phyloP scores from a whole-genome alignment of 2,329 filamentous ascomycete species.

The Cordyceps tenuipes region DNA sequence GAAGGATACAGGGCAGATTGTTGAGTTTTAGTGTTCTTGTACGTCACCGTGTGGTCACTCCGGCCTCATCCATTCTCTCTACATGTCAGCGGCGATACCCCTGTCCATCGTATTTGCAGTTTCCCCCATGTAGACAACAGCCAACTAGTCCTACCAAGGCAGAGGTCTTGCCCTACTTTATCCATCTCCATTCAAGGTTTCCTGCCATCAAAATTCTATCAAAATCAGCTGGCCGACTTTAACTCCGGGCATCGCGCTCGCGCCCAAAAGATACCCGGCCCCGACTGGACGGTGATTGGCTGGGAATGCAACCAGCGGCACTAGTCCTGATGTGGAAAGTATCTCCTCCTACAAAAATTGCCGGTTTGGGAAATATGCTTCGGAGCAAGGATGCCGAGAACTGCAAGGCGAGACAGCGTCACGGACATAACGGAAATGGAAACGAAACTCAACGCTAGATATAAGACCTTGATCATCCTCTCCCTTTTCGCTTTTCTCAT shows the following conservation, averaged over 20 bases:
- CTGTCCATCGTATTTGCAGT: too few species aligned
- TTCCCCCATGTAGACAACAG: too few species aligned
- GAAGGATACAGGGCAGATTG: too few species aligned
- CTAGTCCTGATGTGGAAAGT: background rate
- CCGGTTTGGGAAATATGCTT: background rate
- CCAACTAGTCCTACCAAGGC: too few species aligned
- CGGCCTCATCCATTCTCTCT: too few species aligned
- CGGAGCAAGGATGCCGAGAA: background rate
- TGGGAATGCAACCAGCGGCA: background rate
- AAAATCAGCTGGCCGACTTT: background rate
- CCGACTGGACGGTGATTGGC: background rate
- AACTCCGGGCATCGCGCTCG: background rate
- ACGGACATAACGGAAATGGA: background rate
- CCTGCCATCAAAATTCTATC: too few species aligned
- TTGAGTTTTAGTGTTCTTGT: too few species aligned
- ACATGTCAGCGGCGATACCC: too few species aligned
- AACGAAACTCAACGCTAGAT: background rate
- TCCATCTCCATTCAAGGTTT: too few species aligned
- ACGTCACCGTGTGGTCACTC: too few species aligned
- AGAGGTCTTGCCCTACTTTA: too few species aligned
- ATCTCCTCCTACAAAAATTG: slow-evolving; percentile 1
- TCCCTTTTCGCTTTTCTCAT: background rate
- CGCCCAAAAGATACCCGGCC: too few species aligned
- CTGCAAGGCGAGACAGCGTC: background rate
- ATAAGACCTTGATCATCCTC: background rate